A percentile compares a stretch with the other conserved stretches of the same genome.
phyloP scores from a whole-genome alignment of 495 filamentous ascomycete species.

The Viridothelium virens region DNA sequence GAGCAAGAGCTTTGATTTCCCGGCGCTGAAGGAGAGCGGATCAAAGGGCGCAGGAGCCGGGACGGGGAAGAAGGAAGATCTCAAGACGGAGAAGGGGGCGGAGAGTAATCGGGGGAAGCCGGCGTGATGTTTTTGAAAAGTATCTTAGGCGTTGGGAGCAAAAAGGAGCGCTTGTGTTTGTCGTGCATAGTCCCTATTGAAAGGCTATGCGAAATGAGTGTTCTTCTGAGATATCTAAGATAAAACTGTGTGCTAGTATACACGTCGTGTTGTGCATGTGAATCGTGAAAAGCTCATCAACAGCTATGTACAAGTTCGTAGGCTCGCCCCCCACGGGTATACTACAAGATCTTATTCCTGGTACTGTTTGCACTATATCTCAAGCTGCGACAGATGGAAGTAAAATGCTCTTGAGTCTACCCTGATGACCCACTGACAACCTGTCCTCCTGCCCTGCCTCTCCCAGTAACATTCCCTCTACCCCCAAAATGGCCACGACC shows the following conservation, averaged over 20 bases:
- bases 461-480: slow-evolving; percentile 18
- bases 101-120: slow-evolving; percentile 36
- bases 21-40: slow-evolving; percentile 58
- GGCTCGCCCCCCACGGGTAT: not conserved
- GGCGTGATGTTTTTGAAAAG: slow-evolving; percentile 14
- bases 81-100: slow-evolving; percentile 34
- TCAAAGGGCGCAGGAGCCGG: slow-evolving; percentile 8
- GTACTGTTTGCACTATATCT: not conserved
- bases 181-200: no score
- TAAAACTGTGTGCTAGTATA: not conserved
- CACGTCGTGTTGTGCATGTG: not conserved
- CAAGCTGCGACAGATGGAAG: not conserved
- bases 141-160: not conserved
- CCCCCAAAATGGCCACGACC: slow-evolving; percentile 35
- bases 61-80: slow-evolving; percentile 29
- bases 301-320: not conserved
- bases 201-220: no score
- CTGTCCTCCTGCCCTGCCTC: slow-evolving; percentile 14
- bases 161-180: not conserved
- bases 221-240: no score
- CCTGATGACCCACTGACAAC: not conserved
- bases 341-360: not conserved
- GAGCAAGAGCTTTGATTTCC: slow-evolving; percentile 65
- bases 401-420: not conserved
- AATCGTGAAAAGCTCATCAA: not conserved